Evolutionary conservation across 2,329 filamentous ascomycete species (phyloP).

Genomic region (Plenodomus tracheiphilus): DNA sequence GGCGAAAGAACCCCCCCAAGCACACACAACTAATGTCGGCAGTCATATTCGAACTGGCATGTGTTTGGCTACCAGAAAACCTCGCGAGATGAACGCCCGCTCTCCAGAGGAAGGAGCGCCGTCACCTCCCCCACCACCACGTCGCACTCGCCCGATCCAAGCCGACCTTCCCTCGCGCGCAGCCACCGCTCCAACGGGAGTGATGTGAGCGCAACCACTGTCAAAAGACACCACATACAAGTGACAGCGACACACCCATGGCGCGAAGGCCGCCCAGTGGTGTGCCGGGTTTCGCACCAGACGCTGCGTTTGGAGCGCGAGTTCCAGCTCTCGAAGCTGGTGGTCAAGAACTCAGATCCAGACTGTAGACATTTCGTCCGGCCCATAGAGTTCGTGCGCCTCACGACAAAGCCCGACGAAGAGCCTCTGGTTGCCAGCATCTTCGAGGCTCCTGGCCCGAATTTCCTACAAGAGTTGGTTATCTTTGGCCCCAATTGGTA

Average conservation of each 20-base stretch:
- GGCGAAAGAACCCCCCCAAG: background rate
- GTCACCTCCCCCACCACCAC: slow-evolving; percentile 25
- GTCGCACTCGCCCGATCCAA: slow-evolving; percentile 37
- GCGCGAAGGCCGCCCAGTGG: slow-evolving; percentile 57
- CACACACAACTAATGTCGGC: slow-evolving; percentile 6
- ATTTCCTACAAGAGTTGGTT: slow-evolving; percentile 71
- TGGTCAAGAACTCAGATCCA: slow-evolving; percentile 72
- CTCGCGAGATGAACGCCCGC: slow-evolving; percentile 18
- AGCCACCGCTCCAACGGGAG: slow-evolving; percentile 42
- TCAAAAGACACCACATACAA: slow-evolving; percentile 54
- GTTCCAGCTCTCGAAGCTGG: slow-evolving; percentile 77
- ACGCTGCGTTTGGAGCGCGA: slow-evolving; percentile 82
- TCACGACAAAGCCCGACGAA: slow-evolving; percentile 70
- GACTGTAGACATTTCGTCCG: slow-evolving; percentile 75
- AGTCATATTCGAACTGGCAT: slow-evolving; percentile 86
- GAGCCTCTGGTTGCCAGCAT: slow-evolving; percentile 78
- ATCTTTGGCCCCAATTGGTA: slow-evolving; percentile 71
- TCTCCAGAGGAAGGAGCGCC: slow-evolving; percentile 31
- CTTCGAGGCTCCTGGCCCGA: slow-evolving; percentile 76
- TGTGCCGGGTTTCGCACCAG: slow-evolving; percentile 83
- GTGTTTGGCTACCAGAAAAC: slow-evolving; percentile 48
- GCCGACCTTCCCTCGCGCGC: slow-evolving; percentile 28
- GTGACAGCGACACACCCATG: slow-evolving; percentile 52
- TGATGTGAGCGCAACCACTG: slow-evolving; percentile 42
- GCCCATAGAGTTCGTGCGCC: slow-evolving; percentile 76